Evolutionary conservation across 2,329 filamentous ascomycete species (phyloP).

Genomic region (Lomentospora prolificans): DNA sequence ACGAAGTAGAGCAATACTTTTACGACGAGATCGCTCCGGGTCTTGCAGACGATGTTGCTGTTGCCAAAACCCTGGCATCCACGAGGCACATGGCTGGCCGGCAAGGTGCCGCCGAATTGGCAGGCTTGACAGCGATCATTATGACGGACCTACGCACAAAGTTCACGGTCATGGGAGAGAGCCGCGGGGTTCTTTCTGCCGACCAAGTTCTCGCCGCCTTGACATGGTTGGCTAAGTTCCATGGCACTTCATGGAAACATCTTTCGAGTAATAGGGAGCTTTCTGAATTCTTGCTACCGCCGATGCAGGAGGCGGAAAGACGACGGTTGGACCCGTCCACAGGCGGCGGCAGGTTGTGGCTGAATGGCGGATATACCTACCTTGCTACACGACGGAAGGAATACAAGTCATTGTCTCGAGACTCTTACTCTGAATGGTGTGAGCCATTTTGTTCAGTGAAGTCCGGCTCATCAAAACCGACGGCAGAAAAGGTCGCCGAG

Average conservation of each 20-base stretch:
- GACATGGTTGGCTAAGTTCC: constrained; percentile 54
- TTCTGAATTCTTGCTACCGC: constrained; percentile 36
- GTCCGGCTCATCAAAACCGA: constrained; percentile 18
- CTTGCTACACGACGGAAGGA: constrained; percentile 52
- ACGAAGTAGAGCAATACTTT: constrained; percentile 58
- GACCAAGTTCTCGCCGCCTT: constrained; percentile 43
- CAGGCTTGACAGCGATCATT: constrained; percentile 40
- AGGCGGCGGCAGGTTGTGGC: constrained; percentile 35
- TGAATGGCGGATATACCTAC: constrained; percentile 61
- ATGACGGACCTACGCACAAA: constrained; percentile 43
- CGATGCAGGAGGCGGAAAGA: constrained; percentile 40
- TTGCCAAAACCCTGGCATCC: constrained; percentile 41
- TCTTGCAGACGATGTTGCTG: constrained; percentile 31
- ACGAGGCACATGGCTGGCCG: constrained; percentile 21
- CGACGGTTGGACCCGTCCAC: constrained; percentile 14
- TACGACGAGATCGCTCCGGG: constrained; percentile 45
- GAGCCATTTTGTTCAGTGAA: constrained; percentile 31
- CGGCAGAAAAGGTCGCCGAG: constrained; percentile 42
- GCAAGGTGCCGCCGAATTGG: constrained; percentile 20
- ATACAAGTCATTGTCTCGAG: constrained; percentile 35
- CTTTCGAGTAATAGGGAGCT: neutral
- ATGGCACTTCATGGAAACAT: constrained; percentile 39
- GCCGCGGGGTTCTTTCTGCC: constrained; percentile 33
- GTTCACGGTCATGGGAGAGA: constrained; percentile 48
- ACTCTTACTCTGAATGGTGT: constrained; percentile 45